Base-by-base conservation (phyloP, 1,284 basidiomycete genomes). In the Phellopilus nigrolimitatus region DNA sequence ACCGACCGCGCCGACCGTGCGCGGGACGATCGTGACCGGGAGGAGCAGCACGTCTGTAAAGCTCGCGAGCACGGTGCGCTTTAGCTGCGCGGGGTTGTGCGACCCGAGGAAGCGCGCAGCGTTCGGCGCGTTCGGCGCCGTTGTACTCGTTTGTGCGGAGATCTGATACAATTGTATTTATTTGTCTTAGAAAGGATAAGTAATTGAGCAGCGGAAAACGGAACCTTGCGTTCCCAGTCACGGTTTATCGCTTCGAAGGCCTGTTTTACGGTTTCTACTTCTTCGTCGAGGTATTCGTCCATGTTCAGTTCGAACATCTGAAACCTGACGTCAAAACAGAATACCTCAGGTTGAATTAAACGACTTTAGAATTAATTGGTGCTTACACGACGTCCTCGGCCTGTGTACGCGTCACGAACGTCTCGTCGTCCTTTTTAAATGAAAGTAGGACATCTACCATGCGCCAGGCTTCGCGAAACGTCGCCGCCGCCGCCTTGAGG, bases 241-340 rank as follows among this genome's bases (percentile, higher is more conserved):
- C 82, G 79, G 63, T 88, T 94, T 19, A 89, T 87, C 1, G 68
- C 70, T 43, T 91, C 85, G 54, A 98, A 82, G 0, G 76, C 73
- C 4, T 73, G 74, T 61, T 91, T 91, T 44, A 92, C 77, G 62
- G 80, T 82, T 52, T 95, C 92, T 4, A 88, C 78, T 66, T 99
- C 97, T 62, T 97, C 92, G 54, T 92, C 86, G 2, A 99, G 82
- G 62, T 99, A 99, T 61, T 97, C 95, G 63, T 95, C 93, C 87
- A 98, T 93, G 65, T 95, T 89, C 2, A 78, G 71, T 66, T 97
- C 94, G 63, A 97, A 99, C 90, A 97, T 95, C 37, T 76, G 76
- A 64, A 90, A 95, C 8, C 90, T 93, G 62, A 21, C 21, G 21
- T 6, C 22, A 40, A 33, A 12, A 37, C 47, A 8, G 30, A 17